Base-by-base conservation (phyloP, 768 basidiomycete species). In the Boletus rubescentipes region DNA sequence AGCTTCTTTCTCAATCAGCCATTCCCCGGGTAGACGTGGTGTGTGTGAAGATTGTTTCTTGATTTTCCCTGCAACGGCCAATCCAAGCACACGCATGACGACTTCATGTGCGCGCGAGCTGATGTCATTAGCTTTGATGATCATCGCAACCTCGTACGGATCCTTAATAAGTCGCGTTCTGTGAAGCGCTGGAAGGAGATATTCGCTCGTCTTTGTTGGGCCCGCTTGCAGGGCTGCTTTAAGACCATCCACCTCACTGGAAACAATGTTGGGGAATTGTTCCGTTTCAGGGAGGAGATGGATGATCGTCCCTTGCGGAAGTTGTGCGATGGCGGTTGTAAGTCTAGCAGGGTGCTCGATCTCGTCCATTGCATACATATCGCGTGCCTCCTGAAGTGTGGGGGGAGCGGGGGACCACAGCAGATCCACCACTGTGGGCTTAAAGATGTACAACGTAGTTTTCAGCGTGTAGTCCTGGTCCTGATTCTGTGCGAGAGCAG, bases 371-470 rank as follows among this genome's bases (percentile, higher is more conserved):
- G 87, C 79, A 60, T 88, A 79, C 12, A 78, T 77, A 16, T 67
- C 58, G 11, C 78, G 75, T 3, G 83, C 84, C 30, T 81, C 77
- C 16, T 82, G 70, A 1, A 87, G 72, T 0, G 89, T 83, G 0
- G 86, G 86, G 0, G 93, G 93, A 15, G 92, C 84, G 3, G 90
- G 84, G 7, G 86, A 88, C 95, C 95, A 98, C 85, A 97, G 84
- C 48, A 92, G 71, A 64, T 91, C 89, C 0, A 75, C 83, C 4
- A 84, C 75, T 47, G 87, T 83, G 18, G 83, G 81, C 50, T 88
- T 79, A 1, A 93, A 92, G 53, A 97, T 86, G 70, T 89, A 93
- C 32, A 98, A 77, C 8, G 84, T 80, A 8, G 82, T 68, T 10
- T 75, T 77, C 8, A 80, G 75, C 0, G 66, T n/a, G 30, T 18